Conservation (phyloP, 2,329 filamentous ascomycete species). For the Fusarium chlamydosporum region DNA sequence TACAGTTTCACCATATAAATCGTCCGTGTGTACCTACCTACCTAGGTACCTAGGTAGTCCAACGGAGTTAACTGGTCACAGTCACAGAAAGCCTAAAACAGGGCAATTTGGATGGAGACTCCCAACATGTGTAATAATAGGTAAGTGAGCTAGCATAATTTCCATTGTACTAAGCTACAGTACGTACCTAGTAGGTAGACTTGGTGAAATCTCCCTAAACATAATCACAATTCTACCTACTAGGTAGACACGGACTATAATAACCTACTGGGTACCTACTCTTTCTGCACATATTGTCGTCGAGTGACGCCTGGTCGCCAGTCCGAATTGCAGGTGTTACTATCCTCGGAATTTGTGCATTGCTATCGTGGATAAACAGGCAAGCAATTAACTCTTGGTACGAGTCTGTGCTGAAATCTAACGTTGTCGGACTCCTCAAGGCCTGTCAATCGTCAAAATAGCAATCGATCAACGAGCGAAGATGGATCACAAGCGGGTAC, state of each 20-base stretch:
- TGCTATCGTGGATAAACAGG: background rate
- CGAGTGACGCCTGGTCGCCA: too few relatives aligned
- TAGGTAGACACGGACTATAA: background rate
- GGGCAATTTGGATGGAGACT: too few relatives aligned
- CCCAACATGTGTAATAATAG: too few relatives aligned
- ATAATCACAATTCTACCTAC: background rate
- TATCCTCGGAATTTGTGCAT: background rate
- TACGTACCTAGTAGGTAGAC: too few relatives aligned
- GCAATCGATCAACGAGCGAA: background rate
- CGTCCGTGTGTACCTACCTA: background rate
- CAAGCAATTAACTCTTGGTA: background rate
- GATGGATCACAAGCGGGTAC: conserved; percentile 15
- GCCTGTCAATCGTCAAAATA: conserved; percentile 15
- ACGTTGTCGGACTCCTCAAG: background rate
- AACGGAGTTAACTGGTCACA: background rate
- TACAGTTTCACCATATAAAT: conserved; percentile 9
- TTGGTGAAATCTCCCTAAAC: background rate
- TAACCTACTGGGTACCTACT: background rate
- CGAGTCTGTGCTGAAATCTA: background rate
- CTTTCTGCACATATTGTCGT: background rate
- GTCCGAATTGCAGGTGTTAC: too few relatives aligned
- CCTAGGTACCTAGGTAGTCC: background rate
- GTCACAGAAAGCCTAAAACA: background rate
- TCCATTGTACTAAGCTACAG: too few relatives aligned
- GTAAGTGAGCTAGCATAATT: too few relatives aligned